These are phyloP conservation scores for Verbena officinalis DNA, from an alignment of 257 asterid species.

Conservation along the genomic window DNA sequence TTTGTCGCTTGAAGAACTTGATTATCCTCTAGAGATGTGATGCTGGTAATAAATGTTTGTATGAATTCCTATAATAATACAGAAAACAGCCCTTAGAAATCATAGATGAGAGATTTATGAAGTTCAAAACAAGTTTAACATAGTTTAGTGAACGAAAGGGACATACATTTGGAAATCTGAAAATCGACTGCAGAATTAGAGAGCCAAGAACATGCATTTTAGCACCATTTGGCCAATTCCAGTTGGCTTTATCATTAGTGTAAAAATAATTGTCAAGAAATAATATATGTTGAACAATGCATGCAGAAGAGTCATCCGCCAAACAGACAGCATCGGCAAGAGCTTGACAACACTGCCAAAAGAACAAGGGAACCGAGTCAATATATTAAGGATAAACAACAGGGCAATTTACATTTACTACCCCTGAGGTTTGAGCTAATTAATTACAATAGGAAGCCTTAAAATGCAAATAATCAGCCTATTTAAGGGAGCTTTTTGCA, in stretches of 20 bases:
- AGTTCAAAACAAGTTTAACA: not conserved
- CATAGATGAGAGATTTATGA: not conserved
- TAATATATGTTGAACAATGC: constrained; percentile 69
- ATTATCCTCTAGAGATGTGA: constrained; percentile 68
- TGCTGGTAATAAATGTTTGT: constrained; percentile 64
- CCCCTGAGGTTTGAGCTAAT: too few species aligned
- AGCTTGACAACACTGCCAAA: constrained; percentile 82
- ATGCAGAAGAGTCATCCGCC: constrained; percentile 56
- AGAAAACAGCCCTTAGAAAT: constrained; percentile 19
- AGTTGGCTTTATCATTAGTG: constrained; percentile 60
- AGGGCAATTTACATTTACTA: too few species aligned
- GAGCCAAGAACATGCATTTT: constrained; percentile 89
- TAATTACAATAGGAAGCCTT: too few species aligned
- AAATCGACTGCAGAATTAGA: constrained; percentile 81
- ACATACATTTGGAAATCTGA: constrained; percentile 77
- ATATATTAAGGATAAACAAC: constrained; percentile 11
- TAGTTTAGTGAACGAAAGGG: constrained; percentile 17
- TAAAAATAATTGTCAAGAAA: constrained; percentile 70
- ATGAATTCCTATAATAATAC: constrained; percentile 57
- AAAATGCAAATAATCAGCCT: too few species aligned
- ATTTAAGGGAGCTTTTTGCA: too few species aligned
- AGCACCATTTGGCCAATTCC: constrained; percentile 80
- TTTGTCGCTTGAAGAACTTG: constrained; percentile 69
- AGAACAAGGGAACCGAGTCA: constrained; percentile 26
- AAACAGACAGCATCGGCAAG: constrained; percentile 75